Conservation (phyloP, 306 rosid species). For the Vigna angularis region DNA sequence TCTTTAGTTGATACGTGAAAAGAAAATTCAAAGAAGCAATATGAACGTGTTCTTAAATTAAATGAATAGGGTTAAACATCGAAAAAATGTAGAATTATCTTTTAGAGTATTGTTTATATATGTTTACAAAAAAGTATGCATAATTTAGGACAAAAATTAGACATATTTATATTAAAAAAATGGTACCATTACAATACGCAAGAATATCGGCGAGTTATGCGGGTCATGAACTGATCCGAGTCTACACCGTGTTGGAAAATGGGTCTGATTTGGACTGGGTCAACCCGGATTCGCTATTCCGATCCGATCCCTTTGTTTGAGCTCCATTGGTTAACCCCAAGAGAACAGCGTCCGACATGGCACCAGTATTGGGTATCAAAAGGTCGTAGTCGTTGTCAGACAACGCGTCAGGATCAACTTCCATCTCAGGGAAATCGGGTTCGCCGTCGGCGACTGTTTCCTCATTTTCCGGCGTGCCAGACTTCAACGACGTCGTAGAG, state of each 20-base stretch:
- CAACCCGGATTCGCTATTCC: not conserved
- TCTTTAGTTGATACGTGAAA: no score
- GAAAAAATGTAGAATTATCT: not conserved
- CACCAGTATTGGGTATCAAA: slow-evolving; percentile 55
- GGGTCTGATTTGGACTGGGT: not conserved
- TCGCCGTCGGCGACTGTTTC: not conserved
- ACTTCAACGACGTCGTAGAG: not conserved
- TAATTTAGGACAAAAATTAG: not conserved
- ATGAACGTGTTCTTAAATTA: no score
- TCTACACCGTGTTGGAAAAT: not conserved
- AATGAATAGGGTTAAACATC: no score
- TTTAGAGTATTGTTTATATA: not conserved
- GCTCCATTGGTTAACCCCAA: slow-evolving; percentile 29
- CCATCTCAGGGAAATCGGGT: not conserved
- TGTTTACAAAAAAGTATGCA: not conserved
- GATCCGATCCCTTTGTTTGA: not conserved
- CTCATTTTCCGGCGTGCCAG: not conserved
- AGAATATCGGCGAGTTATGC: not conserved
- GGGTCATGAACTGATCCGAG: not conserved
- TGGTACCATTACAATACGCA: not conserved
- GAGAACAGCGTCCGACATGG: slow-evolving; percentile 52
- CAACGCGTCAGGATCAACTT: not conserved
- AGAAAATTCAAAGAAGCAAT: no score
- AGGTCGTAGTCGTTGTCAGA: slow-evolving; percentile 41
- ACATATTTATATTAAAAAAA: not conserved